Evolutionary conservation across 306 rosid species (phyloP), one percentile per base, ranked within the genome.

Genomic region (Delonix regia): DNA sequence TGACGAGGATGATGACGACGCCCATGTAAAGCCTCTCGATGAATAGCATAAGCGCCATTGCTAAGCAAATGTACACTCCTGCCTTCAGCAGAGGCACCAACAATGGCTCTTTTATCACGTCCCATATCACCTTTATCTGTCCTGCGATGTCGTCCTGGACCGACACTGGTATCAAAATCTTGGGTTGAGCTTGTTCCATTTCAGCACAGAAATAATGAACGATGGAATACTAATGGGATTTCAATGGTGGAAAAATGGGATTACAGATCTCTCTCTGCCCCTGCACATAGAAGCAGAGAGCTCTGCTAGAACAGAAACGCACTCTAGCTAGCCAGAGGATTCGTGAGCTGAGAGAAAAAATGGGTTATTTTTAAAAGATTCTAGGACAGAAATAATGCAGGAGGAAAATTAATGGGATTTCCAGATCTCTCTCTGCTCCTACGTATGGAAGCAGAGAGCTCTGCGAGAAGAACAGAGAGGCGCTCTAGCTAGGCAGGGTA

Each of bases 21-120:
- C 99, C 99, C 99, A 96, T 96, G 78, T 96, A 96, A 1, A 96
- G 82, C 79, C 99, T 86, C 65, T 96, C 99, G 5, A 77, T 27
- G 83, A 96, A 91, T 13, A 96, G 93, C 99, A 96, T 96, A 18
- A 96, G 93, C 0, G 98, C 86, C 99, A 96, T 93, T 59, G 91
- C 94, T 21, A 93, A 69, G 53, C 90, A 90, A 53, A 90, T 19
- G 82, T 87, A 91, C 10, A 96, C 98, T 0, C 84, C 86, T 0
- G 81, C 12, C 11, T 75, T 90, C 9, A 96, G 80, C 82, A 96
- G 38, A 22, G 99, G 99, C 7, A 96, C 97, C 79, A 93, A 87
- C 91, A 96, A 80, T 78, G 99, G 99, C 51, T 91, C 94, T 80
- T 96, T 96, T 19, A 96, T 72, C 2, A 96, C 90, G 68, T 93